Evolutionary conservation across 768 basidiomycete species (phyloP).

Genomic region (Termitomyces titanicus): DNA sequence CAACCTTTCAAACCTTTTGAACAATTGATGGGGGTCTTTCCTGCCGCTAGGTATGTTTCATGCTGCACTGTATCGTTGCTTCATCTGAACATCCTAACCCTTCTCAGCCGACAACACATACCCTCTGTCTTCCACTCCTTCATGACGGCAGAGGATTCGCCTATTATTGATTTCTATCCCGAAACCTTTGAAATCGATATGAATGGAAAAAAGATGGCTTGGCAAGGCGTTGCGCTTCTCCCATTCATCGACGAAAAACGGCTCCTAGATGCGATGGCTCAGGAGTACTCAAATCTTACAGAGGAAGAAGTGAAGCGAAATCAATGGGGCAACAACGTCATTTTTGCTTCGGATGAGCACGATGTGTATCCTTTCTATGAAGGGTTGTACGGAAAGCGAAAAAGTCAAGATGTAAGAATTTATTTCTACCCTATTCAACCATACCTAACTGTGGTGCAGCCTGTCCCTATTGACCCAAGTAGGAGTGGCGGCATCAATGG

Average conservation of each 20-base stretch:
- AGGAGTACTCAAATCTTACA: conserved; percentile 60
- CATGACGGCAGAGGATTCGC: conserved; percentile 84
- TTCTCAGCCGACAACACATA: conserved; percentile 77
- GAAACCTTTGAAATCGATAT: conserved; percentile 92
- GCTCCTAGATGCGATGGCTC: conserved; percentile 79
- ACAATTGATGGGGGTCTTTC: conserved; percentile 98
- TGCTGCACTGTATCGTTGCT: conserved; percentile 4
- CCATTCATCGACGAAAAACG: conserved; percentile 92
- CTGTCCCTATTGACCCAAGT: conserved; percentile 63
- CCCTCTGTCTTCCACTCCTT: conserved; percentile 81
- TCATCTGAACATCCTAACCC: neutral
- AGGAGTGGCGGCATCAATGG: conserved; percentile 81
- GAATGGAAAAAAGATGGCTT: conserved; percentile 99
- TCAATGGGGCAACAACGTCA: conserved; percentile 74
- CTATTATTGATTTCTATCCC: conserved; percentile 97
- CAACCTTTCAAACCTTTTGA: conserved; percentile 96
- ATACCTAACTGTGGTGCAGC: conserved; percentile 41
- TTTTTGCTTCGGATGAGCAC: conserved; percentile 84
- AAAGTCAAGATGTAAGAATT: conserved; percentile 66
- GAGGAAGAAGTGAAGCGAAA: conserved; percentile 87
- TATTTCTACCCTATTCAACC: neutral
- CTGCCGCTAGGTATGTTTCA: conserved; percentile 69
- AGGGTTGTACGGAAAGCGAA: conserved; percentile 86
- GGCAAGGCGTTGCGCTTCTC: conserved; percentile 96
- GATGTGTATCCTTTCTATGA: conserved; percentile 86